Evolutionary conservation across 108 stramenopile genomes (phyloP).

Genomic region (Stephanodiscus minutulus): DNA sequence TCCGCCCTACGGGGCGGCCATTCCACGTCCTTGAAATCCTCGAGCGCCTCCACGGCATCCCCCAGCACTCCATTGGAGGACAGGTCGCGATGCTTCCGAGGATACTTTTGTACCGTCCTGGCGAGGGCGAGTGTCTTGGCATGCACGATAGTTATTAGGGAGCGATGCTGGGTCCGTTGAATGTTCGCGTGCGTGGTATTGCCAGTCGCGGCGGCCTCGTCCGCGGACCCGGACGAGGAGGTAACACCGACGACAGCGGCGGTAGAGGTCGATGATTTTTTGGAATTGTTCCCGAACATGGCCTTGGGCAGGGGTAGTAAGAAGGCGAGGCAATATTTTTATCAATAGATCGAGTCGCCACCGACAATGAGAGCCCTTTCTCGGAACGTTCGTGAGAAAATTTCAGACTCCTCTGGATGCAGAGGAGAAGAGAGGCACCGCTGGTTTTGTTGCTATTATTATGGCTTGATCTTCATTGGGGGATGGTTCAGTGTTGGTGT

Average conservation of each 20-base stretch:
- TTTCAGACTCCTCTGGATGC: no score
- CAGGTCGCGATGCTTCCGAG: slow-evolving; percentile 43
- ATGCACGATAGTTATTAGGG: slow-evolving; percentile 37
- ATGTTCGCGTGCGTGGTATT: slow-evolving; percentile 9
- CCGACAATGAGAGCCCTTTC: no score
- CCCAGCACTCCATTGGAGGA: slow-evolving; percentile 19
- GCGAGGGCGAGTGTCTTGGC: slow-evolving; percentile 23
- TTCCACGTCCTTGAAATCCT: slow-evolving; percentile 47
- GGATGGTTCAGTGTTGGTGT: no score
- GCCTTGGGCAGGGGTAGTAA: background rate
- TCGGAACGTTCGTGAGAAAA: no score
- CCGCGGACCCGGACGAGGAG: background rate
- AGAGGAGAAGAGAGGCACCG: no score
- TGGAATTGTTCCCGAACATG: background rate
- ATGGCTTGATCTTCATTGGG: no score
- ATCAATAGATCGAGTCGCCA: no score
- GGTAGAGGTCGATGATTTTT: slow-evolving; percentile 3
- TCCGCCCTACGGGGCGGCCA: slow-evolving; percentile 39
- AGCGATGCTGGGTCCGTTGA: slow-evolving; percentile 32
- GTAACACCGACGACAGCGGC: background rate
- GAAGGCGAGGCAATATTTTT: no score
- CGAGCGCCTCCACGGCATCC: slow-evolving; percentile 48
- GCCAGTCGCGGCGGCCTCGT: background rate
- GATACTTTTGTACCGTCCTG: slow-evolving; percentile 42
- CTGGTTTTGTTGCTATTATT: no score